Evolutionary conservation across 148 eudicot species (phyloP).

Genomic region (Pouteria glomerata): DNA sequence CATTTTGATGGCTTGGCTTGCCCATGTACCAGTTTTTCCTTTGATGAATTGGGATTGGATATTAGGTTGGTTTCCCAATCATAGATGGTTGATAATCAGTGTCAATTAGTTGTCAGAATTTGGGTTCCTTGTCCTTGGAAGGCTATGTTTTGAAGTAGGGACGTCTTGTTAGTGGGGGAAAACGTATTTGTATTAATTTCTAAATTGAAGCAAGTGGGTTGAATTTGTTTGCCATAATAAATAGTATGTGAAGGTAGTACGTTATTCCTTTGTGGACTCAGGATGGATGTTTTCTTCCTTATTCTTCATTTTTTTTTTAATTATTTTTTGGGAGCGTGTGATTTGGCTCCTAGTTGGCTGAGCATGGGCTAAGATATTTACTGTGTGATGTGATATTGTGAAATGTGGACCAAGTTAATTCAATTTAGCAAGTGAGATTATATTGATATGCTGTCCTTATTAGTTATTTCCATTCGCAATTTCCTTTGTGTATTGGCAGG

Average conservation of each 20-base stretch:
- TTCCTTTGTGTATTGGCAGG: not conserved
- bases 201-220: not conserved
- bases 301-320: not conserved
- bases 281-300: not conserved
- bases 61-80: slow-evolving; percentile 11
- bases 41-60: slow-evolving; percentile 24
- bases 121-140: not conserved
- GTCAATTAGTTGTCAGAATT: not conserved
- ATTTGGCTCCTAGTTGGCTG: not conserved
- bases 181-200: not conserved
- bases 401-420: not conserved
- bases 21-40: slow-evolving; percentile 9
- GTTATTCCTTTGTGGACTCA: too few species aligned
- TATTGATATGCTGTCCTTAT: not conserved
- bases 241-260: too few species aligned
- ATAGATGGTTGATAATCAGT: not conserved
- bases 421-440: not conserved
- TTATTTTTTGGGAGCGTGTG: not conserved
- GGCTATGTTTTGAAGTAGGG: not conserved
- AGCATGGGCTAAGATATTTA: too few species aligned
- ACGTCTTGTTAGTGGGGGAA: not conserved
- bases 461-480: not conserved
- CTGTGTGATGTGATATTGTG: not conserved
- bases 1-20: slow-evolving; percentile 12
- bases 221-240: not conserved